A percentile compares a stretch with the other conserved stretches of the same genome.
phyloP scores from a whole-genome alignment of 345 rosid species.

The Salix brachista region DNA sequence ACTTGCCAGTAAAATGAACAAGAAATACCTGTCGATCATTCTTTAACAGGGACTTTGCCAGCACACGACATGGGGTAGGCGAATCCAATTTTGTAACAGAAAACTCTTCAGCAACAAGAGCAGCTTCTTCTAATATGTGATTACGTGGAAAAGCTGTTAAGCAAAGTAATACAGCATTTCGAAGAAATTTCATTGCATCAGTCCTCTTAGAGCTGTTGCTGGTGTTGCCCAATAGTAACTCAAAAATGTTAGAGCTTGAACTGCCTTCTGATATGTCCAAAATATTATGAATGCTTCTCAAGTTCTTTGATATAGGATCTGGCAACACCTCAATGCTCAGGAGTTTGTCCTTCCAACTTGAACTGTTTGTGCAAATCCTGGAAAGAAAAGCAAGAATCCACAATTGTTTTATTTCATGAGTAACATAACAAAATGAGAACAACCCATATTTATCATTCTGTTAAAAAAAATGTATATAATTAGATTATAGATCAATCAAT shows the following conservation, averaged over 20 bases:
- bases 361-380: constrained; percentile 76
- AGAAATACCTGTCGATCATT: constrained; percentile 79
- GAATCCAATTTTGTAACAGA: constrained; percentile 54
- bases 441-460: too few species aligned
- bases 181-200: constrained; percentile 73
- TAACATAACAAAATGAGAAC: background rate
- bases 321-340: constrained; percentile 60
- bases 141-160: constrained; percentile 79
- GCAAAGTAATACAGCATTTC: constrained; percentile 74
- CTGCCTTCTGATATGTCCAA: constrained; percentile 28
- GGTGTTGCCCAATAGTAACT: constrained; percentile 41
- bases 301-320: constrained; percentile 41
- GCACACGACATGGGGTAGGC: constrained; percentile 65
- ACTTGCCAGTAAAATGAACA: constrained; percentile 6
- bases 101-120: constrained; percentile 83
- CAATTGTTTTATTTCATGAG: background rate
- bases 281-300: constrained; percentile 45
- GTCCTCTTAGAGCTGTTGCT: constrained; percentile 44
- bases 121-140: constrained; percentile 72
- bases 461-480: background rate
- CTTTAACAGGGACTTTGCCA: constrained; percentile 88
- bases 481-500: background rate
- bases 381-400: background rate
- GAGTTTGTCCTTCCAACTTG: constrained; percentile 73
- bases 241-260: constrained; percentile 37